Conservation (phyloP, 257 asterid genomes). For the Gynochthodes officinalis region DNA sequence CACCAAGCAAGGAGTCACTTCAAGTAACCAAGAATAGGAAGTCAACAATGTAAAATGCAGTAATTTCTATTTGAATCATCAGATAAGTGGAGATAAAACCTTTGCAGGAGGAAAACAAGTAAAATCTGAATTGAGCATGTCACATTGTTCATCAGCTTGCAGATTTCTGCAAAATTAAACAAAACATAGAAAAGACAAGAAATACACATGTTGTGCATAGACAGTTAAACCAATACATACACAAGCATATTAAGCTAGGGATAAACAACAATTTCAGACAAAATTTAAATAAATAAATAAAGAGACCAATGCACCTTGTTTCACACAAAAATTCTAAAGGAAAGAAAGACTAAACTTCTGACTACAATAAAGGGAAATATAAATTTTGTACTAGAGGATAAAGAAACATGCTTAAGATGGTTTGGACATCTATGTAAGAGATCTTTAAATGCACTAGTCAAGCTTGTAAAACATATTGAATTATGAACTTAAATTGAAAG, state of each 20-base stretch:
- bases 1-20: background rate
- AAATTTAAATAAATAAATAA: background rate
- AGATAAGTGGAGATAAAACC: conserved; percentile 41
- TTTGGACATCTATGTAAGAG: too few species aligned
- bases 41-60: background rate
- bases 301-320: background rate
- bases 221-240: background rate
- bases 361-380: background rate
- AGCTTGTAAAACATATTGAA: too few species aligned
- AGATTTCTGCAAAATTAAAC: conserved; percentile 57
- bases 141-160: conserved; percentile 81
- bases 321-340: background rate
- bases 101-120: conserved; percentile 87
- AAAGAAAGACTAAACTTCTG: background rate
- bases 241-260: background rate
- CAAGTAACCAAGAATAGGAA: background rate
- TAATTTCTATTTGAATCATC: background rate
- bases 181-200: background rate
- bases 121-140: conserved; percentile 91
- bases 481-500: too few species aligned
- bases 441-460: too few species aligned
- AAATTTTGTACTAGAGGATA: background rate
- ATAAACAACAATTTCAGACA: background rate
- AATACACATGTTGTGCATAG: background rate
- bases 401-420: too few species aligned